Conservation (phyloP, 2,329 filamentous ascomycete species). For the Aureobasidium sp. region DNA sequence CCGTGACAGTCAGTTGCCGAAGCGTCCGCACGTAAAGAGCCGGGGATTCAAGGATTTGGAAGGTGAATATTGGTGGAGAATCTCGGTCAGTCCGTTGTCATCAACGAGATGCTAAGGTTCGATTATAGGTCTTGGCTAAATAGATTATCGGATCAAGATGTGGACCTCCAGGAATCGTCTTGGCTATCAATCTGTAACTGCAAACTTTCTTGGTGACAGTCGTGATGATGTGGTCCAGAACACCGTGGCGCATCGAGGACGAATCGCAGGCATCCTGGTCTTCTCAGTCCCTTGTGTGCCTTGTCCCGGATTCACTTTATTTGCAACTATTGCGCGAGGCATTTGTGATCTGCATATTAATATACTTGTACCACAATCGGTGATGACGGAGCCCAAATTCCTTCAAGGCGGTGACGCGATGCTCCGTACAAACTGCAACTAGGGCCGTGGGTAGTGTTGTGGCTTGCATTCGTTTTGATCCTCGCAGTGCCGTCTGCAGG, state of each 20-base stretch:
- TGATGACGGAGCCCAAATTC: neutral
- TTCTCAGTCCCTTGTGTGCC: neutral
- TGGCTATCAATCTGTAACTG: neutral
- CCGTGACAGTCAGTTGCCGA: neutral
- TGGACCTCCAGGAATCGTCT: neutral
- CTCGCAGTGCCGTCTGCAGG: neutral
- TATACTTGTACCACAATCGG: conserved; percentile 8
- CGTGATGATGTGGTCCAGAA: neutral
- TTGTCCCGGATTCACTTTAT: neutral
- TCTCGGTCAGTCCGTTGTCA: neutral
- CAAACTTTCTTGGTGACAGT: neutral
- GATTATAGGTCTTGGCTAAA: neutral
- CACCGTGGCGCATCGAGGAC: neutral
- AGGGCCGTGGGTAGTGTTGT: neutral
- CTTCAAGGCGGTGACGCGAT: conserved; percentile 3
- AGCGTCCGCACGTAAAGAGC: conserved; percentile 5
- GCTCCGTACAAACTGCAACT: neutral
- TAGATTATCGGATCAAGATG: neutral
- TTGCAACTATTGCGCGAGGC: conserved; percentile 5
- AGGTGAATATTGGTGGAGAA: neutral
- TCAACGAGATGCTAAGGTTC: neutral
- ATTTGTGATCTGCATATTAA: conserved; percentile 8
- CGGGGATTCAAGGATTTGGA: neutral
- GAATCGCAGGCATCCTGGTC: neutral
- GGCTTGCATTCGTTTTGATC: conserved; percentile 5